These are phyloP conservation scores for Aspergillus amoenus DNA, from an alignment of 2,329 filamentous ascomycete genomes.

Conservation along the genomic window DNA sequence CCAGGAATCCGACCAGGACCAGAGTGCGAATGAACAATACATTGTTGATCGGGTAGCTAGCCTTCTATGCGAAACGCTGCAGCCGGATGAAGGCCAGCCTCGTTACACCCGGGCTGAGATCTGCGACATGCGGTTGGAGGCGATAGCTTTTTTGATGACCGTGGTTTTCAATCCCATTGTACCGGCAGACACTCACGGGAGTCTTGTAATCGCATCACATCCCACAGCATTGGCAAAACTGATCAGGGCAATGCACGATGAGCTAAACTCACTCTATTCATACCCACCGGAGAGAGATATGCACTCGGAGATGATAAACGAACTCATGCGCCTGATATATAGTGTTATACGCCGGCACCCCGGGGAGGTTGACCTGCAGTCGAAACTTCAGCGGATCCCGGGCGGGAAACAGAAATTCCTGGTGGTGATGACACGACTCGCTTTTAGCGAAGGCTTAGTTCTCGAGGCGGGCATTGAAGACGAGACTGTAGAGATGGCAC, in stretches of 20 bases:
- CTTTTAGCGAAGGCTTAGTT: slow-evolving; percentile 77
- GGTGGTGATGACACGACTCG: slow-evolving; percentile 76
- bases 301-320: slow-evolving; percentile 57
- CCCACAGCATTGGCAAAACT: slow-evolving; percentile 70
- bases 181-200: slow-evolving; percentile 60
- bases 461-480: slow-evolving; percentile 75
- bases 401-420: slow-evolving; percentile 81
- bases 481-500: slow-evolving; percentile 76
- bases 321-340: slow-evolving; percentile 60
- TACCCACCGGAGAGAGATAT: slow-evolving; percentile 46
- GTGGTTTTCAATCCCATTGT: slow-evolving; percentile 50
- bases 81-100: slow-evolving; percentile 43
- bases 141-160: slow-evolving; percentile 43
- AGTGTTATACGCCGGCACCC: slow-evolving; percentile 62
- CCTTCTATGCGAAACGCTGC: slow-evolving; percentile 56
- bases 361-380: slow-evolving; percentile 63
- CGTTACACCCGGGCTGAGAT: slow-evolving; percentile 41
- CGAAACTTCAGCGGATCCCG: slow-evolving; percentile 67
- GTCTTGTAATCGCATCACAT: slow-evolving; percentile 66
- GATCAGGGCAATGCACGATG: slow-evolving; percentile 72
- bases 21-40: slow-evolving; percentile 43
- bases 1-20: slow-evolving; percentile 36
- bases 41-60: slow-evolving; percentile 58
- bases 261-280: slow-evolving; percentile 62
- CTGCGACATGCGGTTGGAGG: slow-evolving; percentile 45